A percentile compares a stretch with the other conserved stretches of the same genome.
phyloP scores from a whole-genome alignment of 129 eudicot genomes.

The Ambrosia artemisiifolia region DNA sequence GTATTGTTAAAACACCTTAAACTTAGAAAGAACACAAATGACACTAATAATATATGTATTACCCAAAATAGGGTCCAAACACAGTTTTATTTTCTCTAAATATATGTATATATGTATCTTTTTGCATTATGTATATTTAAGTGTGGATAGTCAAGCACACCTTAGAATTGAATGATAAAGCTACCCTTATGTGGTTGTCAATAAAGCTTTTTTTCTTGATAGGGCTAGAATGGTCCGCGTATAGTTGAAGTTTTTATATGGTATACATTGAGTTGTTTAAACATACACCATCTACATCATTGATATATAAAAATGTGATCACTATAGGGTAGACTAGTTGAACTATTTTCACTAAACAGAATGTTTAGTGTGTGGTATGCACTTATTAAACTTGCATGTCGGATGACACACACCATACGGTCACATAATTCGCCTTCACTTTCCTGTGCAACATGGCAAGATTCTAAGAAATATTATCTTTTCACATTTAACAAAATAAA shows the following conservation, averaged over 20 bases:
- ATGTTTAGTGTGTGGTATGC: conserved; percentile 39
- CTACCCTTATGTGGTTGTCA: conserved; percentile 35
- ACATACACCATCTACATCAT: conserved; percentile 16
- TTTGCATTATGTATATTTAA: neutral
- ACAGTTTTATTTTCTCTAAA: neutral
- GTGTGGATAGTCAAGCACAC: conserved; percentile 26
- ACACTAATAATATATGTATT: neutral
- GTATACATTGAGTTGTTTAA: conserved; percentile 21
- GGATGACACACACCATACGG: conserved; percentile 51
- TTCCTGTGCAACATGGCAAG: conserved; percentile 57
- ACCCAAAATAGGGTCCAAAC: neutral
- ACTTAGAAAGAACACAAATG: neutral
- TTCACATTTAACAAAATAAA: conserved; percentile 15
- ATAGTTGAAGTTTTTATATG: conserved; percentile 7
- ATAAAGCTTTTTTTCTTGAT: conserved; percentile 26
- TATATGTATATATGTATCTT: neutral
- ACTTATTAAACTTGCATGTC: conserved; percentile 31
- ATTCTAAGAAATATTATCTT: conserved; percentile 40
- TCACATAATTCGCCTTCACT: conserved; percentile 45
- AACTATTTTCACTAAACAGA: conserved; percentile 30
- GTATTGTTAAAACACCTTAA: neutral
- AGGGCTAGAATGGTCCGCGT: conserved; percentile 34
- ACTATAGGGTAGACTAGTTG: conserved; percentile 19
- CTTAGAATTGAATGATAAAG: conserved; percentile 26
- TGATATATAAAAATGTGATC: conserved; percentile 26